Base-by-base conservation (phyloP, 495 filamentous ascomycete species). In the Apiosordaria backusii region DNA sequence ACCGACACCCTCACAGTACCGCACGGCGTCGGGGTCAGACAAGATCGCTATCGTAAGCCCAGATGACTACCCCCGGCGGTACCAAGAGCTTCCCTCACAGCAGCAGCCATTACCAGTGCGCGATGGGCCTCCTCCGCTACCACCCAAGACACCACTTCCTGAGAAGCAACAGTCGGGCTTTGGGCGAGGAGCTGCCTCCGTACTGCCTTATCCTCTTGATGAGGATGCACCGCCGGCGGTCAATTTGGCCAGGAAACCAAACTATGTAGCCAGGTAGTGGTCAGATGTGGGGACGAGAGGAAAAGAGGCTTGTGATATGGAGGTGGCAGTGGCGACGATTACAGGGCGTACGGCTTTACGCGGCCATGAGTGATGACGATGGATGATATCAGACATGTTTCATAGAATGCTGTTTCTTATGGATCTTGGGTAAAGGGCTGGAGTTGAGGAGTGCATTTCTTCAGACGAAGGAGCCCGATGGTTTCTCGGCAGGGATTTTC, bases 201-300 rank as follows among this genome's bases (percentile, higher is more conserved):
- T 58, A 16, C 25, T 63, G 61, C 93, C 93, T 13, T 97, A 97
- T 76, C 93, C 93, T 0, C 79, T 88, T 54, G 84, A 87, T 63
- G 91, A 96, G 65, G 91, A 90, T n/a, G 89, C 89, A 15, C 92
- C 92, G 0, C 93, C 93, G 0, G 77, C 82, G 15, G 92, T 96
- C 4, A 94, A 96, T 69, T 86, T 89, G 81, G 88, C 90, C 63
- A 87, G 89, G 72, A 97, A 97, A 76, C 93, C 93, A 9, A 89
- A 91, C 67, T 93, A 88, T 71, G 83, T 83, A 66, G 79, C 83
- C 61, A 79, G 85, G 67, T 87, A 77, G 74, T 57, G 35, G 9
- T 45, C 35, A 29, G 27, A 29, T 4, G 27, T 4, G 27, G 7
- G 7, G n/a, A 7, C 27, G 3, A 7, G 27, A 29, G 27, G 27